A percentile compares a stretch with the other conserved stretches of the same genome.
Conservation (phyloP, 208 protist genomes). For the Acanthamoeba castellanii region DNA sequence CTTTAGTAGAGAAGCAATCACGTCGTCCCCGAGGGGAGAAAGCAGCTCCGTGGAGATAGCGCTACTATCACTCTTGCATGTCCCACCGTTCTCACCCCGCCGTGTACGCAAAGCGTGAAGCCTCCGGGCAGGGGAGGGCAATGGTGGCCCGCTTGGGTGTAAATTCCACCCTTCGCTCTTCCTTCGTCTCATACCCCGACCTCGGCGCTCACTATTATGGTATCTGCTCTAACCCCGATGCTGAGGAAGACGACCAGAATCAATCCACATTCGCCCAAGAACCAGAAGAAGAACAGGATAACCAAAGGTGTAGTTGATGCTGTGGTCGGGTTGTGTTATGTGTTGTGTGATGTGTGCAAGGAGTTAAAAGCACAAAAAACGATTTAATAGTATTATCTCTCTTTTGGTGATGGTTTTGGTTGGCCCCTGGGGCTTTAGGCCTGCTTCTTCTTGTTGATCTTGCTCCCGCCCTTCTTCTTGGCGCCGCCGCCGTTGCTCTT, state of each 20-base stretch:
- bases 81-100: constrained; percentile 20
- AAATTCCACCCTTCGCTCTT: neutral
- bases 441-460: constrained; percentile 35
- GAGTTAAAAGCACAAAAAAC: too few relatives aligned
- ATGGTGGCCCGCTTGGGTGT: constrained; percentile 40
- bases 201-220: too few relatives aligned
- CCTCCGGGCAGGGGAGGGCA: neutral
- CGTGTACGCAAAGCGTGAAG: neutral
- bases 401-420: neutral
- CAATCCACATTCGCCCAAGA: neutral
- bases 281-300: too few relatives aligned
- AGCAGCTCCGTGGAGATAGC: constrained; percentile 54
- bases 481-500: neutral
- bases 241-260: too few relatives aligned
- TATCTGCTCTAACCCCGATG: too few relatives aligned
- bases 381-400: neutral
- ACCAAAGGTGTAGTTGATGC: too few relatives aligned
- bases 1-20: constrained; percentile 66
- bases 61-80: constrained; percentile 1
- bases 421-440: neutral
- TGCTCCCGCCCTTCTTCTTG: constrained; percentile 10
- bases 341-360: too few relatives aligned
- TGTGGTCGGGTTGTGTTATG: too few relatives aligned
- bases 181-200: neutral
- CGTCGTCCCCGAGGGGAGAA: neutral